Base-by-base conservation (phyloP, 2,329 filamentous ascomycete species). In the Phaeophleospora eucalypticola region DNA sequence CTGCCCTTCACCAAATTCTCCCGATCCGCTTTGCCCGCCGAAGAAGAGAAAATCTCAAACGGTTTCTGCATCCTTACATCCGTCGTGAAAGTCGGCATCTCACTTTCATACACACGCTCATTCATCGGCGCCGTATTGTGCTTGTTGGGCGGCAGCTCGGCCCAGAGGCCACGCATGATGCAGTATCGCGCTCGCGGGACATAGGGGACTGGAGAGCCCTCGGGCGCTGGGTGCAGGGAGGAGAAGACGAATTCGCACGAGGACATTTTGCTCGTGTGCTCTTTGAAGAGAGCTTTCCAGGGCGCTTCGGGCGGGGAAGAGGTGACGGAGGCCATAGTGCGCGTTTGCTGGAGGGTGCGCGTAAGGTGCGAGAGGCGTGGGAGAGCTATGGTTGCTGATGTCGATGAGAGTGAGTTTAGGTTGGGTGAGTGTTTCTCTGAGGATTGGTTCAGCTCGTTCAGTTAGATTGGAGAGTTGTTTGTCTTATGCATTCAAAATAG, bases 61-160 rank as follows among this genome's bases (percentile, higher is more conserved):
- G 86, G 75, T 73, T 97, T 97, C 49, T 83, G 78, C 88, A 94
- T 95, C 37, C 91, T 81, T 7, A 80, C 81, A 66, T 97, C 93
- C 0, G 89, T 95, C 1, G 91, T 95, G 61, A 96, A 84, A 1
- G 86, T 84, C 2, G 86, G 79, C 58, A 91, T 72, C 56, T 97
- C 89, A 58, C 81, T 88, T 60, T 86, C 83, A 63, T 80, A 95
- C 1, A 80, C 69, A 4, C 70, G 57, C 3, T 86, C 83, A 66
- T 96, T 96, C 52, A 75, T 74, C 53, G 81, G 75, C 2, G 87
- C 85, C 27, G 80, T 71, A 67, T 93, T 91, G 66, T 83, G 81
- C 36, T 81, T 78, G 68, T 90, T 87, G 43, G 74, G 75, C 3
- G 85, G 83, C 1, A 95, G 73, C 45, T 78, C 76, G 0, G 82